phyloP scores from a whole-genome alignment of 1,139 yeast species.

The Candida gigantensis region DNA sequence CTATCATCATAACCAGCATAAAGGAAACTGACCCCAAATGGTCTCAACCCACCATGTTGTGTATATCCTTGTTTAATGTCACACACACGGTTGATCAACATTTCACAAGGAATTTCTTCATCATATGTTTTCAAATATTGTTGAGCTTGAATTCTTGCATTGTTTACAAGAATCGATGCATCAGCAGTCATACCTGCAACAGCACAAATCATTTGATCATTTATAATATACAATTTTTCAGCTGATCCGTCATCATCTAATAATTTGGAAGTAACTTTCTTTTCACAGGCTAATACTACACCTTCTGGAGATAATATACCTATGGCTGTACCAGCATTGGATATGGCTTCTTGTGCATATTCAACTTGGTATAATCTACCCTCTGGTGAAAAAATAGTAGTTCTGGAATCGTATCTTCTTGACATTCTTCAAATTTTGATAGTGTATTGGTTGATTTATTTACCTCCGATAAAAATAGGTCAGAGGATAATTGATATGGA shows the following conservation, averaged over 20 bases:
- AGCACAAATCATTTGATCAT: slow-evolving; percentile 84
- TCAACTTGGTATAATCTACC: slow-evolving; percentile 96
- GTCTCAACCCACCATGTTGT: slow-evolving; percentile 97
- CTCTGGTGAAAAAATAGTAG: slow-evolving; percentile 98
- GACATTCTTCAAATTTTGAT: slow-evolving; percentile 40
- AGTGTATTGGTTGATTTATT: too few relatives aligned
- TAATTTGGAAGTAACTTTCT: slow-evolving; percentile 88
- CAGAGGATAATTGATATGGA: too few relatives aligned
- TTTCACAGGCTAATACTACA: slow-evolving; percentile 93
- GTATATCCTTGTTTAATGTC: slow-evolving; percentile 97
- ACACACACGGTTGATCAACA: slow-evolving; percentile 83
- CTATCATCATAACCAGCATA: slow-evolving; percentile 95
- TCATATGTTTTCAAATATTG: slow-evolving; percentile 79
- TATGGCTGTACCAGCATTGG: slow-evolving; percentile 97
- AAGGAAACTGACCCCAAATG: slow-evolving; percentile 95
- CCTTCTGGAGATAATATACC: slow-evolving; percentile 93
- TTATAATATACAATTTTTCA: slow-evolving; percentile 85
- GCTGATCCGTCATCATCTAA: slow-evolving; percentile 93
- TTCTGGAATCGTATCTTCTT: slow-evolving; percentile 84
- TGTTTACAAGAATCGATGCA: slow-evolving; percentile 86
- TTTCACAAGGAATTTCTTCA: slow-evolving; percentile 90
- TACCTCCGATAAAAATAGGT: background rate
- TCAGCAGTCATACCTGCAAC: slow-evolving; percentile 99
- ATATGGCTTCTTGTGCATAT: slow-evolving; percentile 95
- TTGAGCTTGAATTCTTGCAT: slow-evolving; percentile 86